phyloP scores from a whole-genome alignment of 768 basidiomycete genomes.

The Trametes villosa region DNA sequence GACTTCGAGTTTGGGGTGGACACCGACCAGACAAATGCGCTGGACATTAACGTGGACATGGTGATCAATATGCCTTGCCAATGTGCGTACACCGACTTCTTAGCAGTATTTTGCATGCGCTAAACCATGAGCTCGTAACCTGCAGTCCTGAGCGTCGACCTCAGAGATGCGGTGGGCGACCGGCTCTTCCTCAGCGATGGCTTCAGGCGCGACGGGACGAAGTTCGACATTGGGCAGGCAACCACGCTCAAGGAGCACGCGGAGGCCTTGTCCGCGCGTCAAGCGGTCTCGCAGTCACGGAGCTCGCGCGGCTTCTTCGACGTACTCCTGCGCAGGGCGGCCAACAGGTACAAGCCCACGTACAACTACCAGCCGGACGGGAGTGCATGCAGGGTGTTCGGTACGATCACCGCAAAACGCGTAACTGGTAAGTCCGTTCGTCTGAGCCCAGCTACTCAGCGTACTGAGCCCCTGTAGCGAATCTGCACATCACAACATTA shows the following conservation, averaged over 20 bases:
- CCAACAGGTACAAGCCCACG: slow-evolving; percentile 66
- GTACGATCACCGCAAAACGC: slow-evolving; percentile 81
- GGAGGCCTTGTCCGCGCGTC: slow-evolving; percentile 63
- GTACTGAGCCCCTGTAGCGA: slow-evolving; percentile 51
- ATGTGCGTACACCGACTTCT: slow-evolving; percentile 57
- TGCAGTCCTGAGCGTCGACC: slow-evolving; percentile 82
- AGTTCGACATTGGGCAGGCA: slow-evolving; percentile 84
- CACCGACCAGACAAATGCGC: slow-evolving; percentile 53
- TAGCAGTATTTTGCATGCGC: too few relatives aligned
- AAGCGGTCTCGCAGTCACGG: slow-evolving; percentile 74
- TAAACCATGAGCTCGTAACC: neutral
- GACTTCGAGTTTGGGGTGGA: slow-evolving; percentile 91
- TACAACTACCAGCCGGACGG: slow-evolving; percentile 71
- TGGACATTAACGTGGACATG: slow-evolving; percentile 92
- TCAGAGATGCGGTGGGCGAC: slow-evolving; percentile 94
- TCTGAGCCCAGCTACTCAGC: neutral
- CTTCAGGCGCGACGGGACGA: slow-evolving; percentile 83
- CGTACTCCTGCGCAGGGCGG: slow-evolving; percentile 50
- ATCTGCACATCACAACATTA: slow-evolving; percentile 91
- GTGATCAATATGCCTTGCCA: slow-evolving; percentile 92
- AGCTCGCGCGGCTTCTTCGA: slow-evolving; percentile 76
- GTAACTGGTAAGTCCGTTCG: slow-evolving; percentile 69
- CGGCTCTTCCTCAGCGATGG: slow-evolving; percentile 80
- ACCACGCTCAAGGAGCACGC: slow-evolving; percentile 74
- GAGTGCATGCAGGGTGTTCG: slow-evolving; percentile 85